Evolutionary conservation across 2,329 filamentous ascomycete genomes (phyloP), one percentile per base, ranked within the genome.

Genomic region (Epichloe uncinata): DNA sequence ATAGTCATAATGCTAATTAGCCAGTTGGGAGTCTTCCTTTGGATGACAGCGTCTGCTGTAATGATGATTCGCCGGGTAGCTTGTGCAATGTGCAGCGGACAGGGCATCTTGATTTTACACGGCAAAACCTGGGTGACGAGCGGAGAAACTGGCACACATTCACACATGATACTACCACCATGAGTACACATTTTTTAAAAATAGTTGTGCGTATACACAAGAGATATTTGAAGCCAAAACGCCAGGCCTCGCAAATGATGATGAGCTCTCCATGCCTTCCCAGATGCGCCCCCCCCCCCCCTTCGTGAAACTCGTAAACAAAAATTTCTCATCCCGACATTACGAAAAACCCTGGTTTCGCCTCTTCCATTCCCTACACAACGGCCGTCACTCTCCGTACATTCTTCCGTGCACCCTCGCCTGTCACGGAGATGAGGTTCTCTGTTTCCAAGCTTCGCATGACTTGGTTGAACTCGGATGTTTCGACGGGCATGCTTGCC

Each of bases 391-490:
- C 79, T 59, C 89, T 80, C 61, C 91, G 80, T 47, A 98, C 82
- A 55, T 71, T 87, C 69, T 83, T 87, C 67, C 91, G 81, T 16
- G 84, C 77, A 4, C 93, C 93, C 59, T 97, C 91, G 0, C 93
- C 93, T 35, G 77, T 74, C 16, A 97, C 73, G 67, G 85, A 85
- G 51, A 96, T 75, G 34, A 79, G 71, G 0, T 90, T 93, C 69
- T 97, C 93, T 55, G 84, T 79, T 73, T 98, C 91, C 52, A 97
- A 70, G 11, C 76, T 73, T 55, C 85, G 75, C 64, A 97, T 78
- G 12, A 82, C 85, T 66, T 96, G 90, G 12, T 79, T 78, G 64
- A 98, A 93, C 64, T 97, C 91, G 9, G 74, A 69, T 38, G 79
- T 75, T 60, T 96, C 91, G 9, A 97, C 73, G 11, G 80, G 74